phyloP scores from a whole-genome alignment of 106 monocot genomes.

The Dendrobium chrysotoxum region DNA sequence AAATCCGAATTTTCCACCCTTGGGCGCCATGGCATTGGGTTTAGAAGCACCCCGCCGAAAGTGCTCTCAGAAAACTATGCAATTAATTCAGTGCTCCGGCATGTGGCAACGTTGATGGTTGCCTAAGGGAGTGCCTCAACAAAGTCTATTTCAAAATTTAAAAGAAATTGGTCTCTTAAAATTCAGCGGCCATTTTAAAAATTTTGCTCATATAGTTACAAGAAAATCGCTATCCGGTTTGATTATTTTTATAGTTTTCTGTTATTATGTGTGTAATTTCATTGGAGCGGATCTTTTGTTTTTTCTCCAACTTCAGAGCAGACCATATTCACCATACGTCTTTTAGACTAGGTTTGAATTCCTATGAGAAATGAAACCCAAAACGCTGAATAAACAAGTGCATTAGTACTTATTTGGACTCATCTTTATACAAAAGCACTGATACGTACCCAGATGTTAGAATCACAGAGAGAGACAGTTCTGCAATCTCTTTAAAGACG shows the following conservation, averaged over 20 bases:
- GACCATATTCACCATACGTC: background rate
- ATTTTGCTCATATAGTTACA: background rate
- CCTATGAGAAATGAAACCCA: background rate
- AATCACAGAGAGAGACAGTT: slow-evolving; percentile 82
- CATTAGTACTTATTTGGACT: background rate
- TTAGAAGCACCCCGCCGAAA: too few relatives aligned
- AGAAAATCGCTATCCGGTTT: background rate
- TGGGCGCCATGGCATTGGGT: too few relatives aligned
- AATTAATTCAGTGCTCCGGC: too few relatives aligned
- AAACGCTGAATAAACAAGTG: background rate
- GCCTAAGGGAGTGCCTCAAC: too few relatives aligned
- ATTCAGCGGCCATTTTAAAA: too few relatives aligned
- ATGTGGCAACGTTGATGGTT: too few relatives aligned
- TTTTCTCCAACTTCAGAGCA: background rate
- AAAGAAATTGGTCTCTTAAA: too few relatives aligned
- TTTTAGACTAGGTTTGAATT: background rate
- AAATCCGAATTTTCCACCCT: too few relatives aligned
- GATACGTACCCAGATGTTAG: slow-evolving; percentile 79
- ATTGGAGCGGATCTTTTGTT: background rate
- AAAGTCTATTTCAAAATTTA: too few relatives aligned
- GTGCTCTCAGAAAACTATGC: too few relatives aligned
- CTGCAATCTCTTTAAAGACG: slow-evolving; percentile 83
- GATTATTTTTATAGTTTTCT: background rate
- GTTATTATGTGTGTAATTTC: background rate
- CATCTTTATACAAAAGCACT: slow-evolving; percentile 3